Conservation (phyloP, 331 rosid genomes). For the Telfairia occidentalis region DNA sequence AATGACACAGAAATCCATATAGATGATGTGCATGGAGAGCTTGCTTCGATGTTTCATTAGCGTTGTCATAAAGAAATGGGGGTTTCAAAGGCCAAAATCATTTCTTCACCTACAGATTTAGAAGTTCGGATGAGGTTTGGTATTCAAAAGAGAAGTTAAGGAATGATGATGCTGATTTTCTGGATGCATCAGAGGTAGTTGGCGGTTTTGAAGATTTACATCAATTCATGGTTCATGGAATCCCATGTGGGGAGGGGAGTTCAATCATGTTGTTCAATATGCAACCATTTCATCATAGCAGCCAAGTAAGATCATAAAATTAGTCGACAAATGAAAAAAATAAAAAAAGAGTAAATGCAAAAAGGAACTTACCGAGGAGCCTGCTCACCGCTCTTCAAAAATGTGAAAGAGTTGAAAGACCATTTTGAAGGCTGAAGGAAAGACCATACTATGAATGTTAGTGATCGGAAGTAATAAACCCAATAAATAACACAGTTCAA, state of each 20-base stretch:
- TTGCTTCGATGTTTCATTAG: not conserved
- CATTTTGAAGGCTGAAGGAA: constrained; percentile 68
- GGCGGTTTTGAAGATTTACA: not conserved
- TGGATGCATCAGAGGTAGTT: too few species aligned
- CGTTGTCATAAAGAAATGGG: not conserved
- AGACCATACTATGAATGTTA: constrained; percentile 17
- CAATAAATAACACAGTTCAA: constrained; percentile 10
- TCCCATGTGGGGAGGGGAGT: not conserved
- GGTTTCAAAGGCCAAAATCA: not conserved
- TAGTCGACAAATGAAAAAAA: not conserved
- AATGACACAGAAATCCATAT: not conserved
- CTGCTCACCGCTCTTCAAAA: constrained; percentile 84
- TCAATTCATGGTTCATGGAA: not conserved
- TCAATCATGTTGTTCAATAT: not conserved
- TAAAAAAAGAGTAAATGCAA: constrained; percentile 13
- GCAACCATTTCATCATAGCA: not conserved
- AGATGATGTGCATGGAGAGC: not conserved
- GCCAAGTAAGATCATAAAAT: not conserved
- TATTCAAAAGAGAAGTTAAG: not conserved
- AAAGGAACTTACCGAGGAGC: constrained; percentile 61
- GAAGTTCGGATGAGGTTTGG: not conserved
- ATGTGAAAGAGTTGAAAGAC: constrained; percentile 75
- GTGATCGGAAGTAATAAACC: constrained; percentile 10
- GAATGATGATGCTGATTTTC: not conserved
- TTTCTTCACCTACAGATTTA: not conserved